Conservation (phyloP, 805 yeast species). For the Zygoascus bituminiphila region DNA sequence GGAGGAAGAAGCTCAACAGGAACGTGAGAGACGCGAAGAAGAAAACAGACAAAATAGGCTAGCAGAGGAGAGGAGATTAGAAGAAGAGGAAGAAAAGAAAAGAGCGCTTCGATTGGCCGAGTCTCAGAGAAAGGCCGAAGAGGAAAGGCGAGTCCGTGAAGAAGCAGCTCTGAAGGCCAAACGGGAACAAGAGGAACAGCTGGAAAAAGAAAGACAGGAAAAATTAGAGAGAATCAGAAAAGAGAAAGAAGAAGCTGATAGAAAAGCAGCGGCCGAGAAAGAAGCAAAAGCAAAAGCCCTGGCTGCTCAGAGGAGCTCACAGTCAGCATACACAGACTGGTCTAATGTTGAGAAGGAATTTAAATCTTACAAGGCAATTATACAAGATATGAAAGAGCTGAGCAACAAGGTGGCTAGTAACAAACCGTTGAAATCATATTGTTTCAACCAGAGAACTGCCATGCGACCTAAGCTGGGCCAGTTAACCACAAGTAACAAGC, state of each 20-base stretch:
- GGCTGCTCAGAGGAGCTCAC: constrained; percentile 10
- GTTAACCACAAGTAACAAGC: constrained; percentile 60
- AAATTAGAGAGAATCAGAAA: neutral
- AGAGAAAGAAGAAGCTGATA: constrained; percentile 2
- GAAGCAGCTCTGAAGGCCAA: constrained; percentile 20
- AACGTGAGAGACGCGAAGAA: constrained; percentile 3
- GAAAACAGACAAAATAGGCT: constrained; percentile 7
- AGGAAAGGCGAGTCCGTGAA: constrained; percentile 11
- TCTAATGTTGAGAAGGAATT: constrained; percentile 24
- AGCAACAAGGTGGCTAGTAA: constrained; percentile 48
- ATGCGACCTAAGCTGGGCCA: constrained; percentile 91
- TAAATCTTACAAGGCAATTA: constrained; percentile 25
- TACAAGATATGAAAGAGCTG: constrained; percentile 43
- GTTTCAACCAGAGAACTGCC: constrained; percentile 57
- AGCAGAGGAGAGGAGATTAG: constrained; percentile 7
- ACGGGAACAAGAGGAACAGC: constrained; percentile 2
- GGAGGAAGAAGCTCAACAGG: constrained; percentile 6
- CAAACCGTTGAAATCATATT: constrained; percentile 44
- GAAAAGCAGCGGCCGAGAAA: constrained; percentile 14
- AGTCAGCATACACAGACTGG: constrained; percentile 17
- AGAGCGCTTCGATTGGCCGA: constrained; percentile 7
- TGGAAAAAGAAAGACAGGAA: constrained; percentile 12
- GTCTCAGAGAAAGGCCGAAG: constrained; percentile 17
- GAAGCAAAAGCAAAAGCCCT: constrained; percentile 15
- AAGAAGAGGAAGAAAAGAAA: constrained; percentile 11